Base-by-base conservation (phyloP, 2,329 filamentous ascomycete species). In the Sclerotinia nivalis region DNA sequence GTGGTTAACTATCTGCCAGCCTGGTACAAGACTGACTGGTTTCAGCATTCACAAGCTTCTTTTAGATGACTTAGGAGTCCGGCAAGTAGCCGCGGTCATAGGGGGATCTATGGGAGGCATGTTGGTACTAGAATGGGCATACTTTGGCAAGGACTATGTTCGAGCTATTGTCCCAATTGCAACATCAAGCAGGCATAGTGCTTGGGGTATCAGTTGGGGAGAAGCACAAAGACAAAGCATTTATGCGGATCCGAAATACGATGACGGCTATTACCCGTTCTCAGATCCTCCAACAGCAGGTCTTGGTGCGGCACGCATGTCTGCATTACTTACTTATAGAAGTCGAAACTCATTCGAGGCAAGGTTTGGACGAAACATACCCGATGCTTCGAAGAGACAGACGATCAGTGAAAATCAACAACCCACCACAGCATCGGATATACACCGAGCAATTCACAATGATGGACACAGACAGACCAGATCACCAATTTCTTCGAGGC, bases 181-280 rank as follows among this genome's bases (percentile, higher is more conserved):
- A 31, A 96, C 93, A 8, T 95, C 92, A 10, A 92, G 91, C 75
- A 85, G 90, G 55, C 93, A 96, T 80, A 95, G 92, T 76, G 93
- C 93, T 7, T 96, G 93, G 93, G 91, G 93, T 34, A 96, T 96
- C 77, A 94, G 91, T 80, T 96, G 93, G 93, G 92, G 92, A 55
- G 93, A 96, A 79, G 92, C 92, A 4, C 93, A 96, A 80, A 86
- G 93, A 66, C 92, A 96, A 81, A 94, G 91, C 85, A 98, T 99
- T 79, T 99, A 98, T 82, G 94, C 93, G 52, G 96, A 99, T 79
- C 96, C 96, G 45, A 98, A 97, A 83, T 99, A 99, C 80, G 93
- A 97, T 72, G 94, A 98, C 77, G 96, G 96, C 58, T 98, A 97
- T 82, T 99, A 98, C 79, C 77, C 88, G 1, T 96, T 96, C 76